Percentiles rank a stretch among this genome's conserved stretches.
Evolutionary conservation across 805 yeast species (phyloP).

Genomic region (Saccharomycopsis schoenii): DNA sequence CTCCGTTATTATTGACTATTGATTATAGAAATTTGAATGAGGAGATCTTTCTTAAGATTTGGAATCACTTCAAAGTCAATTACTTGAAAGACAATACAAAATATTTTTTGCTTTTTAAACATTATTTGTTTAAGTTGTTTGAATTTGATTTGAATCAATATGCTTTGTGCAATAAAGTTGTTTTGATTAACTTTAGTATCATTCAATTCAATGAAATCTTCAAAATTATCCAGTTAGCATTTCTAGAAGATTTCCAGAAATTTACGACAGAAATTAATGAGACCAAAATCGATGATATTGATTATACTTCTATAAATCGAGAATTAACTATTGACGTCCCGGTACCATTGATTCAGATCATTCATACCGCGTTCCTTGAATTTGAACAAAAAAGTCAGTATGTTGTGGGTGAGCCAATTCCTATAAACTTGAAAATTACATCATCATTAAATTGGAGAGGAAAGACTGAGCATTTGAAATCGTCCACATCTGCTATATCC

Average conservation of each 20-base stretch:
- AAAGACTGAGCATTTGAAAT: not conserved
- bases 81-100: conserved; percentile 17
- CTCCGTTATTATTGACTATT: conserved; percentile 32
- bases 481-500: not conserved
- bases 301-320: conserved; percentile 13
- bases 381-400: conserved; percentile 32
- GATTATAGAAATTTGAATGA: conserved; percentile 36
- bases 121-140: conserved; percentile 19
- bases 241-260: conserved; percentile 9
- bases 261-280: conserved; percentile 8
- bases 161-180: conserved; percentile 22
- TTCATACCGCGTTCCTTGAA: conserved; percentile 46
- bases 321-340: conserved; percentile 45
- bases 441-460: conserved; percentile 39
- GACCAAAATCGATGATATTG: not conserved
- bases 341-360: conserved; percentile 48
- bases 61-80: conserved; percentile 17
- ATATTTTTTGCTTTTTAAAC: conserved; percentile 24
- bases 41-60: conserved; percentile 32
- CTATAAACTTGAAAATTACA: conserved; percentile 32
- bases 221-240: conserved; percentile 4
- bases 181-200: conserved; percentile 19
- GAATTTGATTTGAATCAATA: conserved; percentile 27
- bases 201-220: conserved; percentile 12
- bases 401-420: conserved; percentile 57